Base-by-base conservation (phyloP, 768 basidiomycete genomes). In the Boletus tylopilopsis region DNA sequence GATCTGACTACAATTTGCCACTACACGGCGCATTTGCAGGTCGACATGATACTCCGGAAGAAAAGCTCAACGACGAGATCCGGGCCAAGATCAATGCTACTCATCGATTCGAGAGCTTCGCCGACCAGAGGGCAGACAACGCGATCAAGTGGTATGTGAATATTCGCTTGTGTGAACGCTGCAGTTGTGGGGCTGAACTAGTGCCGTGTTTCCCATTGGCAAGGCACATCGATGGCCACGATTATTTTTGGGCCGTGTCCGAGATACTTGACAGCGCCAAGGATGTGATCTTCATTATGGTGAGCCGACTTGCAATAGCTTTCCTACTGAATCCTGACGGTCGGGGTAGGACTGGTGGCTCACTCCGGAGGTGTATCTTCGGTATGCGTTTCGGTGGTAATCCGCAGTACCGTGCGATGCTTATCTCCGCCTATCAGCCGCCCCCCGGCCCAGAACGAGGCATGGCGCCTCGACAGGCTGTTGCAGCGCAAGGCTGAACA, bases 191-290 rank as follows among this genome's bases (percentile, higher is more conserved):
- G 24, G 13, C 51, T 54, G 23, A 56, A 5, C 3, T 19, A n/a
- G 18, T 19, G 33, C 6, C 32, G 15, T 16, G 13, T 11, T 38
- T 29, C 22, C 24, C 29, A 16, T 19, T 24, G 39, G 25, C 33
- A 32, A 82, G 86, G 85, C 92, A 94, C 63, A 78, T 95, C 40
- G 94, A 95, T 59, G 95, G 95, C 0, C 91, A 96, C 49, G 94
- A 98, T 70, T 98, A 95, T 67, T 89, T 97, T 79, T 97, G 87
- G 80, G 94, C 95, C 0, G 64, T 96, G 30, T 91, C 90, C 2
- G 92, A 95, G 69, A 75, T 94, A 69, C 75, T 97, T n/a, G 87
- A 89, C 40, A 79, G 72, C 29, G 90, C 90, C 3, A 78, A 77
- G 50, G 88, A 95, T 61, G 81, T 70, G 25, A 96, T 98, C 62